Evolutionary conservation across 331 rosid genomes (phyloP).

Genomic region (Spiraea crenata): DNA sequence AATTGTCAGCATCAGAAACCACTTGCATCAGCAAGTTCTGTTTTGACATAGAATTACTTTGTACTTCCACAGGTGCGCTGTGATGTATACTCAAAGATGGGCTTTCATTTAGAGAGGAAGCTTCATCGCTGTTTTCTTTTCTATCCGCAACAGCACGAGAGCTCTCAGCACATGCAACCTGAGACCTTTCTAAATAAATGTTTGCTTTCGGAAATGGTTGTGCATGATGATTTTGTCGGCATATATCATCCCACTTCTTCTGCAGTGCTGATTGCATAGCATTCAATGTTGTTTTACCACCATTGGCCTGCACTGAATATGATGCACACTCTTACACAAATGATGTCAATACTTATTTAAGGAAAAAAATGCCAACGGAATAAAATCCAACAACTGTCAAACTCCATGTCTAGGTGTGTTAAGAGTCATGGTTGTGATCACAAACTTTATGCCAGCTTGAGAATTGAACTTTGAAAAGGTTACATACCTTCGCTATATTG

Average conservation of each 20-base stretch:
- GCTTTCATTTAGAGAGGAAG: conserved; percentile 35
- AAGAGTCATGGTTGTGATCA: conserved; percentile 20
- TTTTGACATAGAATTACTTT: conserved; percentile 33
- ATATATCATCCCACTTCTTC: conserved; percentile 70
- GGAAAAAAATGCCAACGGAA: conserved; percentile 11
- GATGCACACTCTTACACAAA: conserved; percentile 40
- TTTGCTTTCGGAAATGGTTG: conserved; percentile 43
- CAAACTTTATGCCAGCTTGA: conserved; percentile 18
- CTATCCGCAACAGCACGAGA: conserved; percentile 35
- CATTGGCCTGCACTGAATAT: conserved; percentile 74
- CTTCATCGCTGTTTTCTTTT: conserved; percentile 45
- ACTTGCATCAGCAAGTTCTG: conserved; percentile 33
- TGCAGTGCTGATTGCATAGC: conserved; percentile 47
- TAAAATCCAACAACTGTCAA: not conserved
- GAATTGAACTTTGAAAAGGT: conserved; percentile 32
- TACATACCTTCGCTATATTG: conserved; percentile 72
- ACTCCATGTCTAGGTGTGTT: conserved; percentile 19
- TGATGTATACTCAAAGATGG: conserved; percentile 32
- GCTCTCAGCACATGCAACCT: conserved; percentile 42
- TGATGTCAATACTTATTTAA: conserved; percentile 19
- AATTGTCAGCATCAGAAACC: conserved; percentile 31
- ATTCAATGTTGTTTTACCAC: conserved; percentile 44
- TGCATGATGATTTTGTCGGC: conserved; percentile 52
- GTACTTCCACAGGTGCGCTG: conserved; percentile 33
- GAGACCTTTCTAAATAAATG: conserved; percentile 37